These are phyloP conservation scores for Cercospora sp. DNA, from an alignment of 2,329 filamentous ascomycete genomes.

Conservation along the genomic window DNA sequence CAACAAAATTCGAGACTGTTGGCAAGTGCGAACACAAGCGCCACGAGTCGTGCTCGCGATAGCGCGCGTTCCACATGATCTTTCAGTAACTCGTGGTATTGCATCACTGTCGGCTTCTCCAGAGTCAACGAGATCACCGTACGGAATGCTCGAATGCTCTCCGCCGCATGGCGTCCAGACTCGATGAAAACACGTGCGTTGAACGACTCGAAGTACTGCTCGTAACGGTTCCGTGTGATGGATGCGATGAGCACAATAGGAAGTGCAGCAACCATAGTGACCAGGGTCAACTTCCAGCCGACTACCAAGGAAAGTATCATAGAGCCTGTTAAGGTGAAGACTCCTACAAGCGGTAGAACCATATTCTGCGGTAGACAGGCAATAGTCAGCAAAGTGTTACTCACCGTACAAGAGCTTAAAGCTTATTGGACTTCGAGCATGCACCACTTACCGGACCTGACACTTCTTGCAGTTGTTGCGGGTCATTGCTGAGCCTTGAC, in stretches of 20 bases:
- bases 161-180: neutral
- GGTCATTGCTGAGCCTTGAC: neutral
- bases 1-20: constrained; percentile 63
- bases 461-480: neutral
- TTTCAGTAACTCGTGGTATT: neutral
- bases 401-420: too few species aligned
- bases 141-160: neutral
- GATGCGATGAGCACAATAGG: constrained; percentile 55
- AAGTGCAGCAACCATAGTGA: constrained; percentile 64
- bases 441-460: neutral
- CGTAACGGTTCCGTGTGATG: neutral
- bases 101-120: neutral
- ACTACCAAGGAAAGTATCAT: constrained; percentile 41
- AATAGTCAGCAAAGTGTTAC: too few species aligned
- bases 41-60: neutral
- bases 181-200: neutral
- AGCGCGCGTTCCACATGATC: neutral
- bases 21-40: constrained; percentile 29
- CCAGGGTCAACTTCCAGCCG: constrained; percentile 74
- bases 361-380: neutral
- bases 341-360: neutral
- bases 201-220: neutral
- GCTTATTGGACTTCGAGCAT: too few species aligned
- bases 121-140: neutral
- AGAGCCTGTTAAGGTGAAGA: neutral